Base-by-base conservation (phyloP, 495 filamentous ascomycete species). In the Parmelia sp. region DNA sequence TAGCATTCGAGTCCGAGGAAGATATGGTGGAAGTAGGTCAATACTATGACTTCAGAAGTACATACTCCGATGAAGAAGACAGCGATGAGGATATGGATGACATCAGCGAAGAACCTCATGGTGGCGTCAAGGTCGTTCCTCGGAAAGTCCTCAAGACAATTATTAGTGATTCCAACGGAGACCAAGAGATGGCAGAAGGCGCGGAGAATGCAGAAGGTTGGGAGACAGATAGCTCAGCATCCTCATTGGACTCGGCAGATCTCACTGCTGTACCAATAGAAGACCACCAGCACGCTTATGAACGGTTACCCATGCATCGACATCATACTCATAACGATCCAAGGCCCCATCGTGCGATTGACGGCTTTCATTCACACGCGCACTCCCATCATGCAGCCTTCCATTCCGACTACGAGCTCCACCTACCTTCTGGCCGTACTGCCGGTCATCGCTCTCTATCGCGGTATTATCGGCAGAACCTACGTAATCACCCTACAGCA, bases 21-120 rank as follows among this genome's bases (percentile, higher is more conserved):
- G 91, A 99, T 71, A 91, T 96, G 76, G 80, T 99, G 23, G 91
- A 95, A 61, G 88, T 99, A 65, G 95, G 94, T n/a, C 89, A 97
- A 55, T 97, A 90, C 77, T 99, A 97, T 77, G 95, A 99, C 73
- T 99, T 99, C 83, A 81, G 88, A 61, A 87, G 87, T 75, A 95
- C 94, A 5, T 99, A 99, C 74, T 91, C 90, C 0, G 94, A 97
- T 71, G 78, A 75, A 15, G 85, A 84, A 58, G 79, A 80, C 6
- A 87, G 85, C 17, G 84, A 86, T 39, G 82, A 85, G 12, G 80
- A 83, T 58, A 76, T 75, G 14, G 77, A 80, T n/a, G 77, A 78
- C 33, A 73, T 75, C 42, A 70, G 71, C 29, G 76, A 77, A 36
- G 56, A 75, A 36, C 64, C 68, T 40, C 66, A 71, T 19, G 65